Percentiles rank a stretch among this genome's conserved stretches.
Conservation (phyloP, 1,284 basidiomycete species). For the Leccinum fuscescens region DNA sequence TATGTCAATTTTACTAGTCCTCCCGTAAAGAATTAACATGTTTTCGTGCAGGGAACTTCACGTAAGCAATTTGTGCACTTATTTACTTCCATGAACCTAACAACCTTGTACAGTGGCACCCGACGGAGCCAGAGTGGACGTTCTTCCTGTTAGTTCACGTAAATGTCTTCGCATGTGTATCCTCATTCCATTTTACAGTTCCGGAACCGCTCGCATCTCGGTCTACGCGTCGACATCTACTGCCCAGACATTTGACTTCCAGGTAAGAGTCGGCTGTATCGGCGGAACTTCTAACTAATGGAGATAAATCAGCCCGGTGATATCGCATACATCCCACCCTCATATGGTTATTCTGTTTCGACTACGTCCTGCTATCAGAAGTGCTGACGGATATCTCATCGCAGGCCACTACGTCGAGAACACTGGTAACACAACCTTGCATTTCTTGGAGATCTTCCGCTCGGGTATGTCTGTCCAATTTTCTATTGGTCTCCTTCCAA, state of each 20-base stretch:
- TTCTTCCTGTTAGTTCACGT: conserved; percentile 32
- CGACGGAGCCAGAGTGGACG: conserved; percentile 46
- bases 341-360: conserved; percentile 39
- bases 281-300: neutral
- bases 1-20: conserved; percentile 21
- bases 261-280: conserved; percentile 24
- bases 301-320: conserved; percentile 47
- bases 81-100: neutral
- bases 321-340: conserved; percentile 54
- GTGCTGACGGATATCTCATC: conserved; percentile 1
- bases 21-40: neutral
- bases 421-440: conserved; percentile 58
- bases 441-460: conserved; percentile 63
- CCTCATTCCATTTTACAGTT: conserved; percentile 28
- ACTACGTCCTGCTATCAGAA: neutral
- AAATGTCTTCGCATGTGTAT: neutral
- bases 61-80: conserved; percentile 35
- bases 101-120: conserved; percentile 44
- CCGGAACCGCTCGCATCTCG: conserved; percentile 47
- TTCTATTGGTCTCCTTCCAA: neutral
- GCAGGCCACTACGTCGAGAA: conserved; percentile 69
- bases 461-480: conserved; percentile 37
- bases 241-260: conserved; percentile 46
- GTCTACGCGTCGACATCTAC: conserved; percentile 37
- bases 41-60: conserved; percentile 46